Base-by-base conservation (phyloP, 192 early-diverging fungal genomes). In the Entomortierella parvispora region DNA sequence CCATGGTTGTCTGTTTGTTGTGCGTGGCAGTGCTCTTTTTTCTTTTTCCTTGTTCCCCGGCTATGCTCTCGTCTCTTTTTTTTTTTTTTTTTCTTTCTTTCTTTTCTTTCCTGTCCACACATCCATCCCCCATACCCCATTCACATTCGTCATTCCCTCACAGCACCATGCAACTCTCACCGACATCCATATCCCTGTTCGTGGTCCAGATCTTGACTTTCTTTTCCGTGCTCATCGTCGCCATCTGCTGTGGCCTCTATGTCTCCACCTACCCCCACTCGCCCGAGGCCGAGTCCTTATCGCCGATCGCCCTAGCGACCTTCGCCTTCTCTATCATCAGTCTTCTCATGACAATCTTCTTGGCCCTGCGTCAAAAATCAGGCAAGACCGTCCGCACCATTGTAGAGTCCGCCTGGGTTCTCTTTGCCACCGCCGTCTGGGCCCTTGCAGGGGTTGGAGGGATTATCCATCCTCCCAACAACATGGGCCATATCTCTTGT, bases 161-260 rank as follows among this genome's bases (percentile, higher is more conserved):
- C 18, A 4, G 12, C 26, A 43, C 45, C 43, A 65, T 71, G 69
- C 48, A 40, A 10, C 69, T 71, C 20, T 29, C 61, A 44, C 69
- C 69, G 25, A 63, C 69, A n/a, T 71, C 69, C 60, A 71, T 71
- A 43, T 57, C 69, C 17, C 61, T 71, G 22, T 71, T 55, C 23
- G 22, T 71, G 20, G 54, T 71, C 25, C 60, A 71, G 34, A 63
- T 71, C 53, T 45, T 42, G 42, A 63, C 69, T 15, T 58, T 71
- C 28, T 43, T 71, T 33, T 54, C 69, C 8, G 61, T 45, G n/a
- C 34, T 71, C 34, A 71, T 71, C 54, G 69, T 71, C 5, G 69
- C 50, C 37, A 22, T 71, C 20, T 71, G 69, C 28, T 48, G 52
- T 4, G 34, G 69, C 18, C 61, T 71, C 17, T 71, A 71, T 45